Evolutionary conservation across 352 stramenopile genomes (phyloP).

Genomic region (Phytophthora chlamydospora): DNA sequence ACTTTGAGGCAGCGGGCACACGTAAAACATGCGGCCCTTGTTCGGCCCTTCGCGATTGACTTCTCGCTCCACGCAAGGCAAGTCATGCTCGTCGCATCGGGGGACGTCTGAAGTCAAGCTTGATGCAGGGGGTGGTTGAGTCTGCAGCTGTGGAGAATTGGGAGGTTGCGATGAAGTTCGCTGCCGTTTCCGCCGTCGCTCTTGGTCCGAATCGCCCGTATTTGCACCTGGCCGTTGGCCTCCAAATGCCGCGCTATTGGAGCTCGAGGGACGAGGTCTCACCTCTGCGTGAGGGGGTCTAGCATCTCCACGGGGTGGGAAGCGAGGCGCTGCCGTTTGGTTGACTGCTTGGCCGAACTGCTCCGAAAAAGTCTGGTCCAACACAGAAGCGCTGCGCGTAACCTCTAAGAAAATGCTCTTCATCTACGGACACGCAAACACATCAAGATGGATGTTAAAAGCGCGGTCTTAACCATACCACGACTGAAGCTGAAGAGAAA

Average conservation of each 20-base stretch:
- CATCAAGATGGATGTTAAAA: too few relatives aligned
- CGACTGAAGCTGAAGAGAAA: not conserved
- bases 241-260: slow-evolving; percentile 13
- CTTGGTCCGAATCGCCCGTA: slow-evolving; percentile 7
- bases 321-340: slow-evolving; percentile 2
- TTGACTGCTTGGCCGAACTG: slow-evolving; percentile 74
- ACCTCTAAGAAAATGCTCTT: slow-evolving; percentile 76
- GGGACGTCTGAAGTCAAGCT: slow-evolving; percentile 29
- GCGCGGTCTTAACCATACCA: too few relatives aligned
- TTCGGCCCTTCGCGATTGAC: slow-evolving; percentile 80
- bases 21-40: slow-evolving; percentile 93
- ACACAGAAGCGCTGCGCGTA: slow-evolving; percentile 77
- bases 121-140: slow-evolving; percentile 2
- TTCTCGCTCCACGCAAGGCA: slow-evolving; percentile 58
- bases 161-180: slow-evolving; percentile 13
- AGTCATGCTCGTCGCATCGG: slow-evolving; percentile 54
- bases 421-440: slow-evolving; percentile 54
- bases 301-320: slow-evolving; percentile 8
- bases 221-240: slow-evolving; percentile 8
- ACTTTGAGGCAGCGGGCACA: slow-evolving; percentile 80
- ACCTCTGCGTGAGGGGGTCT: slow-evolving; percentile 5
- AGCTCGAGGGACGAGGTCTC: not conserved
- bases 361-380: slow-evolving; percentile 92
- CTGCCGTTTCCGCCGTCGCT: slow-evolving; percentile 14
- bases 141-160: not conserved